Base-by-base conservation (phyloP, 371 early-diverging fungal species). In the Entomophthora muscae region DNA sequence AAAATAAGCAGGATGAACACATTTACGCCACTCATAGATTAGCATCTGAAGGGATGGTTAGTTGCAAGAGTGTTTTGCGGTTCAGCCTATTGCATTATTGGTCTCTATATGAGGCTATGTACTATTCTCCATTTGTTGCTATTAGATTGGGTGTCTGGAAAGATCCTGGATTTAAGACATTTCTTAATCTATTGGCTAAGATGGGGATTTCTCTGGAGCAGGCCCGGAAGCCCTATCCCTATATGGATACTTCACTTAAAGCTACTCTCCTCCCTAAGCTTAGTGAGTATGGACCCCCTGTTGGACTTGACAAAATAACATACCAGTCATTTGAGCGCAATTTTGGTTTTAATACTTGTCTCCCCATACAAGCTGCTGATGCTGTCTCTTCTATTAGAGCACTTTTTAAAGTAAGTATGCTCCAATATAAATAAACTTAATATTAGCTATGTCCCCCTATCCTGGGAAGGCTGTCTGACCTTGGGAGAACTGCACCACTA, bases 31-130 rank as follows among this genome's bases (percentile, higher is more conserved):
- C 42, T 17, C 5, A 42, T 17, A 42, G 17, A 17, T 17, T 42
- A 5, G 17, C 10, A 5, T 42, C 42, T 5, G 42, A 42, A 17
- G 42, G 42, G 42, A 5, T 42, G 17, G 42, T 42, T 10, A 42
- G 42, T 42, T 42, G 42, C 42, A 5, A 42, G 42, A 42, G 17
- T 17, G 42, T 17, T 17, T 42, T 42, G 5, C 42, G 42, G 10
- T 42, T 42, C 17, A 42, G 42, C 42, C 42, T 42, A 10, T 55
- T 90, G 57, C 76, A 92, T 54, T 93, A 95, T 69, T 95, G 95
- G 95, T 87, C 83, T 30, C 70, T 95, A 24, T 83, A 85, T 65
- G 89, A 87, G 31, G 81, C 85, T 64, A 84, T 95, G 91, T 83
- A 79, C 58, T 85, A 86, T 72, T 89, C 91, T 28, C 76, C 82